Percentiles rank a stretch among this genome's conserved stretches.
These are phyloP conservation scores for Cruciata laevipes DNA, from an alignment of 257 asterid species.

Conservation along the genomic window DNA sequence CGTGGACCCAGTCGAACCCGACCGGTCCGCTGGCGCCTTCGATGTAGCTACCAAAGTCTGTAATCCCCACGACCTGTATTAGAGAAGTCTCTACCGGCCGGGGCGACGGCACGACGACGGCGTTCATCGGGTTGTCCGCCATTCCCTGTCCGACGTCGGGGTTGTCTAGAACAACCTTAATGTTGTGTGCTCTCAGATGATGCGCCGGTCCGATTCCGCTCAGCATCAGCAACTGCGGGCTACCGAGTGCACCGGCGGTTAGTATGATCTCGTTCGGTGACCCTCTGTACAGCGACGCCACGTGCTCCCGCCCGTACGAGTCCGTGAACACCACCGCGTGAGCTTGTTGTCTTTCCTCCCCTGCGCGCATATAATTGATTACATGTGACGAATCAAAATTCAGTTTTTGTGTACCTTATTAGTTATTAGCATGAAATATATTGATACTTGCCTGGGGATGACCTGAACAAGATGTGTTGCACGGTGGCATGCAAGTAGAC, in stretches of 20 bases:
- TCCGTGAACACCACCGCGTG: slow-evolving; percentile 53
- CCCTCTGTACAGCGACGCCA: slow-evolving; percentile 37
- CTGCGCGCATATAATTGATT: background rate
- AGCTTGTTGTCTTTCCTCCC: slow-evolving; percentile 22
- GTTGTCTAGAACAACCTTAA: slow-evolving; percentile 27
- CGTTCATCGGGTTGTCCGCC: slow-evolving; percentile 78
- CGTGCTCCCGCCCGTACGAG: slow-evolving; percentile 35
- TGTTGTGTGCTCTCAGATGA: slow-evolving; percentile 21
- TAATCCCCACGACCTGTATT: slow-evolving; percentile 54
- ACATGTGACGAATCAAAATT: background rate
- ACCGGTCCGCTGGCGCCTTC: slow-evolving; percentile 54
- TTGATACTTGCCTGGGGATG: slow-evolving; percentile 31
- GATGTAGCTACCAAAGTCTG: slow-evolving; percentile 41
- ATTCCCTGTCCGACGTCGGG: slow-evolving; percentile 70
- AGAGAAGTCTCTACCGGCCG: slow-evolving; percentile 48
- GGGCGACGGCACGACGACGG: slow-evolving; percentile 46
- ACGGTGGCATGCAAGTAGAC: slow-evolving; percentile 55
- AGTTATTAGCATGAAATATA: too few species aligned
- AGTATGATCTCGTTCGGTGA: slow-evolving; percentile 42
- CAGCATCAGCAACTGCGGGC: slow-evolving; percentile 73
- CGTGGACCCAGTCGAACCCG: slow-evolving; percentile 30
- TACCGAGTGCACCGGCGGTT: slow-evolving; percentile 81
- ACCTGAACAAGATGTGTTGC: slow-evolving; percentile 39
- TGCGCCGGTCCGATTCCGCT: slow-evolving; percentile 51
- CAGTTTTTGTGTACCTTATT: too few species aligned